Evolutionary conservation across 768 basidiomycete species (phyloP), one percentile per base, ranked within the genome.

Genomic region (Naganishia kalamii): DNA sequence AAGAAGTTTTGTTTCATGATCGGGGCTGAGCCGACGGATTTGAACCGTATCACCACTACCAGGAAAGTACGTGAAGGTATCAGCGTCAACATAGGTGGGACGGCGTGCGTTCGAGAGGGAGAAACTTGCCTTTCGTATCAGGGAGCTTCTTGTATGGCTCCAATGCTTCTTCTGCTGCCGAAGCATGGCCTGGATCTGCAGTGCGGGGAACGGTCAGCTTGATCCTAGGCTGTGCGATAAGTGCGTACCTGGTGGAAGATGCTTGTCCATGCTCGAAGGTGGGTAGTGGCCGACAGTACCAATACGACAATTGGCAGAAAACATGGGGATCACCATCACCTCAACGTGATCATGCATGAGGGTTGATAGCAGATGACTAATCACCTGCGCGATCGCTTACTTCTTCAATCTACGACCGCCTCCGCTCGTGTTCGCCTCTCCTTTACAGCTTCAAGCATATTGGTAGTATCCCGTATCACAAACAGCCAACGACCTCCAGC

Each of bases 1-100:
- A 92, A 97, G 71, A 93, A 89, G 80, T 94, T 97, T 80, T 94
- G 90, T 80, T 89, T 93, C 93, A 99, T 96, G 72, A 99, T 92
- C 0, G 94, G 94, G 0, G 93, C 94, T 71, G 94, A 93, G 49
- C 94, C 94, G 11, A 96, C 89, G 1, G 94, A 92, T 77, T 93
- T 93, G 85, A 99, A 99, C 47, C 92, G 87, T 11, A 99, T 90
- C 68, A 97, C 87, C 57, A 97, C 94, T 98, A 75, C 12, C 21
- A 2, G 4, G 30, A 1, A 23, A 44, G 8, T 30, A 21, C 23
- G 25, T 19, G 61, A 19, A 30, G n/a, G 35, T 2, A 54, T 10
- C 4, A 32, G 23, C 15, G 63, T 43, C 15, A 4, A n/a, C 3
- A 5, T 23, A 51, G 32, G 17, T 41, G 54, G 49, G 29, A 2